Base-by-base conservation (phyloP, 441 rosid species). In the Syzygium syzygioides region DNA sequence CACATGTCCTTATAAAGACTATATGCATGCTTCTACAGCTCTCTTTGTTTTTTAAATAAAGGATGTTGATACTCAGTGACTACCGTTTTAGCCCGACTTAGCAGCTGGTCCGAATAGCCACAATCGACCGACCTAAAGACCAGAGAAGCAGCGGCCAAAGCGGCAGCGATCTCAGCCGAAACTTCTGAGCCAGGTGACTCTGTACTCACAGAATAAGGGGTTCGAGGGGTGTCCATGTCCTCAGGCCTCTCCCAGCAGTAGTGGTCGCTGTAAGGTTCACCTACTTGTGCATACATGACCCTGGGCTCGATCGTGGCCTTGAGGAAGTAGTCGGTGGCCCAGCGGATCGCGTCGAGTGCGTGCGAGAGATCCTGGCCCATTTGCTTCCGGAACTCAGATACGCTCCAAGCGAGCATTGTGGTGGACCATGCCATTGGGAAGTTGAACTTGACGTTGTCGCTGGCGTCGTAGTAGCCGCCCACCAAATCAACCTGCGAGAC, bases 201-300 rank as follows among this genome's bases (percentile, higher is more conserved):
- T 23, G 86, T 79, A 14, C 86, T 90, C 62, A 92, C 91, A 10
- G 90, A 91, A 37, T 88, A 92, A 57, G 91, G 14, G 19, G 92
- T 92, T 79, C 93, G 83, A 9, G 89, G 28, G 1, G 93, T 91
- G 90, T 93, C 95, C 94, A 92, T 92, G 90, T 93, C 93, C 90
- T 93, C 94, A 1, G 94, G 94, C 53, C 94, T 90, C 76, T 92
- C 91, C 94, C 94, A 93, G 87, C 94, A 93, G 60, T 86, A 41
- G 91, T 93, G 95, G 64, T 93, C 94, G 4, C 45, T 59, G 6
- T 89, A 25, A 17, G 93, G 92, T 7, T 92, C 91, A 7, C 94
- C 94, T 10, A 93, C 91, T 60, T 90, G 92, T 41, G 79, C 91
- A 41, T 76, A 90, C 17, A 91, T 89, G 19, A 79, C 28, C 26